Conservation (phyloP, 2,329 filamentous ascomycete species). For the Monilinia polystroma region DNA sequence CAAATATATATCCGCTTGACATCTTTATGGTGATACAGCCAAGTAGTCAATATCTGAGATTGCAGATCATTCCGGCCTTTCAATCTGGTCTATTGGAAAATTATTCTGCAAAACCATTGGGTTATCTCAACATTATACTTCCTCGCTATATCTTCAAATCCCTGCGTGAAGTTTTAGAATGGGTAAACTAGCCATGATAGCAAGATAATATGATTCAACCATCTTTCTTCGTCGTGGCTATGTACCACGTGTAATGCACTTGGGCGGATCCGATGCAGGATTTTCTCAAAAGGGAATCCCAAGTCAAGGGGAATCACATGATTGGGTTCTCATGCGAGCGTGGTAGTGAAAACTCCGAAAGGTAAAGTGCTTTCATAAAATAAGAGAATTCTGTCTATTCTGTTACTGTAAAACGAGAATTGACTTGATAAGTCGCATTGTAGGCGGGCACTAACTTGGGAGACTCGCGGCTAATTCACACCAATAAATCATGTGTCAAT, state of each 20-base stretch:
- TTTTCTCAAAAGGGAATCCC: slow-evolving; percentile 1
- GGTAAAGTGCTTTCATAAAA: background rate
- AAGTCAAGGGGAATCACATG: background rate
- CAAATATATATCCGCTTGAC: slow-evolving; percentile 12
- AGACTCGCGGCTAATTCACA: background rate
- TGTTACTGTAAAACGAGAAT: background rate
- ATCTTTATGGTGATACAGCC: background rate
- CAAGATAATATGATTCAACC: background rate
- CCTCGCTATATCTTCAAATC: background rate
- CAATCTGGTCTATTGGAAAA: background rate
- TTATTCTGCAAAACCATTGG: background rate
- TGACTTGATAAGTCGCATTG: background rate
- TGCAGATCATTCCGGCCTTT: background rate
- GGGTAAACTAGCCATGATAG: background rate
- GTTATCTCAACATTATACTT: background rate
- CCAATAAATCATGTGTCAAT: background rate
- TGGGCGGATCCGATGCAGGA: background rate
- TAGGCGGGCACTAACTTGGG: background rate
- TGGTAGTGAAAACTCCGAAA: background rate
- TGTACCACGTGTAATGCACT: background rate
- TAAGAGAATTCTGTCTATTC: background rate
- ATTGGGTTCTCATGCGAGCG: background rate
- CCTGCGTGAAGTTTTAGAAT: background rate
- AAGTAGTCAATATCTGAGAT: slow-evolving; percentile 3
- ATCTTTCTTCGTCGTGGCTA: background rate